A percentile compares a stretch with the other conserved stretches of the same genome.
Conservation (phyloP, 768 basidiomycete genomes). For the Termitomyces sp. region DNA sequence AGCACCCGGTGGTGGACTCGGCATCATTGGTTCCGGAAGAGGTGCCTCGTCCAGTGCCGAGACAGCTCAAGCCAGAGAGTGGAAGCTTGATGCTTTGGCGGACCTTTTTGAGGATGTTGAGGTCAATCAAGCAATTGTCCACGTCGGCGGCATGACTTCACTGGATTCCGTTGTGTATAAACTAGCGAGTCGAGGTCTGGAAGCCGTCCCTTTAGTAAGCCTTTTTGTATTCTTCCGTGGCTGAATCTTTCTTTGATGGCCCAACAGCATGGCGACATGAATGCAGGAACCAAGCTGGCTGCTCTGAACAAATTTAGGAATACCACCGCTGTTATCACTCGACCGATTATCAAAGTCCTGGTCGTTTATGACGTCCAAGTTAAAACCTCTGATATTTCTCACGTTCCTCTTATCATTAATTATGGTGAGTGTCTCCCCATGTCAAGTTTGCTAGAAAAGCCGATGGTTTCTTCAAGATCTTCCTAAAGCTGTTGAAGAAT, state of each 20-base stretch:
- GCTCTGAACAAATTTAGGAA: slow-evolving; percentile 82
- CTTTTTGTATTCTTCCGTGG: slow-evolving; percentile 3
- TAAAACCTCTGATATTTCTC: slow-evolving; percentile 84
- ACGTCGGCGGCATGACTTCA: slow-evolving; percentile 83
- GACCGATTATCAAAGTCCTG: slow-evolving; percentile 67
- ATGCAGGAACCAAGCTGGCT: slow-evolving; percentile 71
- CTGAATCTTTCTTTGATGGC: slow-evolving; percentile 12
- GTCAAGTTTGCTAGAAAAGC: background rate
- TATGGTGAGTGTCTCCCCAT: slow-evolving; percentile 52
- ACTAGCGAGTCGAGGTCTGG: slow-evolving; percentile 77
- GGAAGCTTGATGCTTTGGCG: slow-evolving; percentile 90
- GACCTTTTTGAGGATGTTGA: slow-evolving; percentile 90
- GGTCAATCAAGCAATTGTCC: slow-evolving; percentile 74
- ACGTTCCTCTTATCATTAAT: slow-evolving; percentile 92
- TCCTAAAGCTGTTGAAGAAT: slow-evolving; percentile 95
- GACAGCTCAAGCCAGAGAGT: slow-evolving; percentile 82
- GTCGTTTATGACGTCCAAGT: slow-evolving; percentile 93
- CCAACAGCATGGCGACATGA: slow-evolving; percentile 88
- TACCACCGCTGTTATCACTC: slow-evolving; percentile 49
- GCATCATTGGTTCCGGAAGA: slow-evolving; percentile 93
- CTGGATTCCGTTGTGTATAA: slow-evolving; percentile 90
- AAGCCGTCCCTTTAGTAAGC: slow-evolving; percentile 84
- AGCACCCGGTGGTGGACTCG: slow-evolving; percentile 55
- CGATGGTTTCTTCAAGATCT: slow-evolving; percentile 50
- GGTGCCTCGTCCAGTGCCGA: slow-evolving; percentile 69